Evolutionary conservation across 257 asterid species (phyloP), one percentile per base, ranked within the genome.

Genomic region (Petrea volubilis): DNA sequence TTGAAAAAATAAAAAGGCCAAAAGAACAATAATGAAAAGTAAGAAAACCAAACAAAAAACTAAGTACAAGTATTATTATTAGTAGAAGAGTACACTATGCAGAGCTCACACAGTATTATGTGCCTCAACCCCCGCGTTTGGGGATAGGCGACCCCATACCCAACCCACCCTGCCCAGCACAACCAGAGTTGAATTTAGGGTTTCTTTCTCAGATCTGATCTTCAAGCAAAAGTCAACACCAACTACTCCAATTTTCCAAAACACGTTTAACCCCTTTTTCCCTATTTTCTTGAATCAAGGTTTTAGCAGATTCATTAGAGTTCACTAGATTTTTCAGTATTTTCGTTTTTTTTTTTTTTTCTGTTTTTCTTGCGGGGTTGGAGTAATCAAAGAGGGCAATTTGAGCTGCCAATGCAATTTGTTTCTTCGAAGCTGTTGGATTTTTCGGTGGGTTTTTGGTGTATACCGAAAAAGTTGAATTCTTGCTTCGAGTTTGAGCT

Each of bases 321-420:
- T n/a, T n/a, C n/a, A n/a, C n/a, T n/a, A n/a, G n/a, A n/a, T n/a
- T n/a, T n/a, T n/a, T n/a, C n/a, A n/a, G n/a, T n/a, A n/a, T n/a
- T n/a, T n/a, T n/a, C n/a, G n/a, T n/a, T n/a, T 33, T 33, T 33
- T 7, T 33, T 33, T 33, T 33, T 33, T 33, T 33, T 33, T 33
- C 3, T 33, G 7, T 33, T 33, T 33, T 33, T 33, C 7, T 33
- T 33, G 38, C n/a, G n/a, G n/a, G 38, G 38, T 33, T 33, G 38
- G 38, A 33, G 38, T 3, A 33, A 33, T 67, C 13, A 43, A 23
- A 68, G 57, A 59, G 67, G 75, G 72, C 20, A 24, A 43, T 53
- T 63, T 79, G 59, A 62, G 82, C 79, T 74, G 90, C 91, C 84
- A 78, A 89, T 87, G 90, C 95, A 71, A 82, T 79, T 86, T 79